These are phyloP conservation scores for Ceratocystis cacaofunesta DNA, from an alignment of 2,329 filamentous ascomycete species.

Conservation along the genomic window DNA sequence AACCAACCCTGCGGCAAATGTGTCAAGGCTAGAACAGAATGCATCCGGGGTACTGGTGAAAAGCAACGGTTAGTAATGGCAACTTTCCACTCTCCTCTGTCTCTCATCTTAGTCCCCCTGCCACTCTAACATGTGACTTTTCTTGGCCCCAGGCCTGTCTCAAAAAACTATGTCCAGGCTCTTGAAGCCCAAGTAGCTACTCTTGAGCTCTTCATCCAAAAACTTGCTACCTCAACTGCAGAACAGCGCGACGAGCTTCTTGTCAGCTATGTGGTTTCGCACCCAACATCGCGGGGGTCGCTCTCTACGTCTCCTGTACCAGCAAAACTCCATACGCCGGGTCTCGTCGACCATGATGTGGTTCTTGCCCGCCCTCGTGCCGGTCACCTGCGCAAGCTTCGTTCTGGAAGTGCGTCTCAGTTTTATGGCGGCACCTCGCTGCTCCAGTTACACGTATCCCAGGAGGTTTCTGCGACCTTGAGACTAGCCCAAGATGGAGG, in stretches of 20 bases:
- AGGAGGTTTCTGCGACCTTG: slow-evolving; percentile 1
- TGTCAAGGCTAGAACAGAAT: slow-evolving; percentile 28
- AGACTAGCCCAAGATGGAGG: background rate
- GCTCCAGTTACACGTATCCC: slow-evolving; percentile 9
- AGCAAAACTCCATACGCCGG: background rate
- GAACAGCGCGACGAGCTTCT: slow-evolving; percentile 30
- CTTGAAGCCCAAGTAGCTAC: slow-evolving; percentile 33
- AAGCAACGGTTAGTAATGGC: slow-evolving; percentile 26
- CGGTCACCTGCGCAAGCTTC: slow-evolving; percentile 25
- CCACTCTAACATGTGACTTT: background rate
- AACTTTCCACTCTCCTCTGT: background rate
- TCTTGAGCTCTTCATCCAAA: slow-evolving; percentile 31
- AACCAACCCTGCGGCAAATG: slow-evolving; percentile 37
- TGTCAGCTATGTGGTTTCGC: slow-evolving; percentile 21
- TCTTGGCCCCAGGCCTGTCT: slow-evolving; percentile 26
- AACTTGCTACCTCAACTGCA: slow-evolving; percentile 28
- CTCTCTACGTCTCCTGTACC: slow-evolving; percentile 11
- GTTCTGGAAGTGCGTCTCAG: slow-evolving; percentile 7
- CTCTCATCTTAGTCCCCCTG: background rate
- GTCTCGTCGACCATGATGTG: slow-evolving; percentile 9
- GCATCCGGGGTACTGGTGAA: slow-evolving; percentile 29
- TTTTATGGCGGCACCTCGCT: slow-evolving; percentile 15
- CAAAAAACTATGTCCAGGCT: slow-evolving; percentile 33
- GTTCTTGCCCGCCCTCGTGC: slow-evolving; percentile 15
- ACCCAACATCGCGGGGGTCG: slow-evolving; percentile 16